Percentiles rank a stretch among this genome's conserved stretches.
Evolutionary conservation across 352 stramenopile genomes (phyloP).

Genomic region (Phytophthora citricola): DNA sequence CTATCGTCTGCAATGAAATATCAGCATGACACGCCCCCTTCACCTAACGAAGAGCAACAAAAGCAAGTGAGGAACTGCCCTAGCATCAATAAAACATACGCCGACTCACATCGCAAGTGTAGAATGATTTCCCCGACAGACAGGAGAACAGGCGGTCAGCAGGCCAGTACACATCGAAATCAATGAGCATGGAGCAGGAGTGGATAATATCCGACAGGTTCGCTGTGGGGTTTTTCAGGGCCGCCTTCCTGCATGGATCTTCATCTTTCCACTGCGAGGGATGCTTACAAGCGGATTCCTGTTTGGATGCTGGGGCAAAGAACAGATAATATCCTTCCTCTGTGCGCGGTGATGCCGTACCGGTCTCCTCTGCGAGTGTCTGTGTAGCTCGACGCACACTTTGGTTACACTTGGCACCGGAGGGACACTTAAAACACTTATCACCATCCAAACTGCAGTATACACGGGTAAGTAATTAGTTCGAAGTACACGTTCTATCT

Average conservation of each 20-base stretch:
- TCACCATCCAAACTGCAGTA: conserved; percentile 57
- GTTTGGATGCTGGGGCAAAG: conserved; percentile 49
- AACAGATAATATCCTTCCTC: conserved; percentile 68
- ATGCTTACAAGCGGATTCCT: conserved; percentile 32
- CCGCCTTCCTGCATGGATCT: conserved; percentile 57
- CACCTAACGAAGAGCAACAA: conserved; percentile 34
- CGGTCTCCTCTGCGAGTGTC: conserved; percentile 46
- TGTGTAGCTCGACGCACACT: conserved; percentile 63
- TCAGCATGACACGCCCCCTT: conserved; percentile 54
- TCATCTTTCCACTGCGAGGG: conserved; percentile 49
- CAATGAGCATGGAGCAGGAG: conserved; percentile 36
- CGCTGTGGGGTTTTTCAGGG: conserved; percentile 9
- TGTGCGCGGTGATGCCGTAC: conserved; percentile 62
- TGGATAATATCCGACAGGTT: conserved; percentile 50
- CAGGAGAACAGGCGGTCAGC: conserved; percentile 68
- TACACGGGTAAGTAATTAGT: background rate
- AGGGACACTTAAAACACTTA: conserved; percentile 62
- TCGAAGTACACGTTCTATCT: background rate
- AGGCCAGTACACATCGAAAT: conserved; percentile 66
- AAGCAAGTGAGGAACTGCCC: background rate
- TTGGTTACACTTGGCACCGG: conserved; percentile 55
- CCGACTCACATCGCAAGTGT: conserved; percentile 63
- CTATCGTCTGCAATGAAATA: conserved; percentile 47
- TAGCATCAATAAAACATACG: background rate
- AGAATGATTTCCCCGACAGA: conserved; percentile 61